Base-by-base conservation (phyloP, 352 stramenopile species). In the Pythium phragmiticola region DNA sequence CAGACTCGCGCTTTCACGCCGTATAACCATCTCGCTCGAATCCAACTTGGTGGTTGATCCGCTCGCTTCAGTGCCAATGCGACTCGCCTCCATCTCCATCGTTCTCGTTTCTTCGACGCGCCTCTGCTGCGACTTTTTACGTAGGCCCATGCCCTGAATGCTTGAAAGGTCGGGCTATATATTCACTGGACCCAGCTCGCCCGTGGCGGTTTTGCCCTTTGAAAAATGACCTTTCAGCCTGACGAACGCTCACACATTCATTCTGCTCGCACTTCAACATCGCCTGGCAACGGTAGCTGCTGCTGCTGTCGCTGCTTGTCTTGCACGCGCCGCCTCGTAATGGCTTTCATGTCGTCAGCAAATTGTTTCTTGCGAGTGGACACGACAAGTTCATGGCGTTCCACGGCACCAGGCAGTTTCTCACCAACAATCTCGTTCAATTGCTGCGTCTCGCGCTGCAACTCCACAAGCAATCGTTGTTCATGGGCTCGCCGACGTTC, bases 1-100 rank as follows among this genome's bases (percentile, higher is more conserved):
- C 48, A 84, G 41, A 13, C 77, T 82, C 17, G 59, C 66, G 53
- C 75, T 88, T 48, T 80, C 77, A 19, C 76, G 69, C 1, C 80
- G 76, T 6, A 55, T 47, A 36, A 72, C 68, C 8, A 65, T 16
- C 36, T 59, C 21, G 23, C 54, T 36, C 21, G 26, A 53, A 4
- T 23, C 33, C 3, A 56, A 11, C 33, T 65, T 63, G 3, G 66
- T 54, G 14, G 68, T 41, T 14, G 60, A 66, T 19, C 8, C 13
- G 19, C 26, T 21, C 12, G 53, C 21, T 5, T 45, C 52, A 8
- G 4, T 55, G 4, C 26, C 30, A 30, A 37, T 8, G 13, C 50
- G 23, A n/a, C 34, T 39, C 34, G 11, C 57, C 12, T 54, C 28
- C 17, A 63, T 63, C 3, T 63, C 57, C 57, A 63, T 63, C 7